Conservation (phyloP, 768 basidiomycete genomes). For the Podaxis sp. region DNA sequence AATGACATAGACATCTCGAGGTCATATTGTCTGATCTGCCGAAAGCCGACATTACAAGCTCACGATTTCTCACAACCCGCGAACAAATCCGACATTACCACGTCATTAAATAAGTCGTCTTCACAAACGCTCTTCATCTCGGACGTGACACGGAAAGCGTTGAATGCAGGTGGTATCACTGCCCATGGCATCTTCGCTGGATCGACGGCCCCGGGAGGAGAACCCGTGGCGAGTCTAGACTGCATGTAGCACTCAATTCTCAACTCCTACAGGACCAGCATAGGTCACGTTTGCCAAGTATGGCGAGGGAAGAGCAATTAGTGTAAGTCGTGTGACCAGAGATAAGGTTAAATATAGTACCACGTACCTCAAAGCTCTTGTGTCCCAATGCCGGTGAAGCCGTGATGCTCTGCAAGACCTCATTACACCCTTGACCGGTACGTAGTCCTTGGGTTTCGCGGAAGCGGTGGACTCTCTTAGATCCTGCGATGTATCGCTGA, state of each 20-base stretch:
- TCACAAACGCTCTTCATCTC: neutral
- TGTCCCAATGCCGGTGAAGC: conserved; percentile 23
- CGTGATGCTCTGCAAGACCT: conserved; percentile 29
- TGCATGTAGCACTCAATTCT: conserved; percentile 29
- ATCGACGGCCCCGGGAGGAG: conserved; percentile 22
- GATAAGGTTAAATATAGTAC: neutral
- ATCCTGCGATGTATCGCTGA: conserved; percentile 18
- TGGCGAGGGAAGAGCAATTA: neutral
- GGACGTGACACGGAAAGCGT: conserved; percentile 15
- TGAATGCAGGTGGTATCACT: conserved; percentile 26
- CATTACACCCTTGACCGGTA: neutral
- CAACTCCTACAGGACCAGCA: conserved; percentile 24
- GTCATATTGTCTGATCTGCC: neutral
- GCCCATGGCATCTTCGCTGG: conserved; percentile 20
- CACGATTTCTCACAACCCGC: neutral
- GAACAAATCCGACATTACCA: neutral
- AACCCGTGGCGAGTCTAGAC: conserved; percentile 23
- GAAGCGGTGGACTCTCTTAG: conserved; percentile 17
- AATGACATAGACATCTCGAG: neutral
- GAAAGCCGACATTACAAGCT: neutral
- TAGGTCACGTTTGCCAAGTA: neutral
- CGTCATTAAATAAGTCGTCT: neutral
- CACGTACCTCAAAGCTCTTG: conserved; percentile 28
- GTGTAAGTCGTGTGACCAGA: conserved; percentile 3
- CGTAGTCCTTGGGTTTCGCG: conserved; percentile 1